These are phyloP conservation scores for Strobilomyces confusus DNA, from an alignment of 768 basidiomycete genomes.

Conservation along the genomic window DNA sequence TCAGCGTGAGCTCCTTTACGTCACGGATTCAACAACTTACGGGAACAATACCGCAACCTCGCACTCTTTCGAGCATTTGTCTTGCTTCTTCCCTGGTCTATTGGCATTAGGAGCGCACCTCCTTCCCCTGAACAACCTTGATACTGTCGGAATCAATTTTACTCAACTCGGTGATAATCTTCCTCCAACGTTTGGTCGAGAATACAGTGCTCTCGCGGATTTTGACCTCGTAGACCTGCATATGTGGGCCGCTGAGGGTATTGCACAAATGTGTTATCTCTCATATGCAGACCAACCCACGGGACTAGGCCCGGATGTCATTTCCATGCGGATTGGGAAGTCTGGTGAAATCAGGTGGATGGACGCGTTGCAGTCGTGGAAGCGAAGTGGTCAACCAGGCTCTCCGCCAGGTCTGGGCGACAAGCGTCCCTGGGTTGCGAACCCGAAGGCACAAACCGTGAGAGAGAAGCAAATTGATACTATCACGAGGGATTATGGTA, in stretches of 20 bases:
- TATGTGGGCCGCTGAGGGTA: slow-evolving; percentile 71
- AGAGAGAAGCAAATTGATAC: slow-evolving; percentile 21
- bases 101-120: slow-evolving; percentile 67
- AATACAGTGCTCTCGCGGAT: slow-evolving; percentile 37
- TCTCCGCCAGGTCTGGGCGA: slow-evolving; percentile 52
- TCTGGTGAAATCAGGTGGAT: slow-evolving; percentile 25
- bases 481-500: slow-evolving; percentile 49
- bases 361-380: slow-evolving; percentile 44
- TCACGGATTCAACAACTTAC: slow-evolving; percentile 46
- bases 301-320: slow-evolving; percentile 63
- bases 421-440: slow-evolving; percentile 27
- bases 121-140: slow-evolving; percentile 53
- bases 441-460: slow-evolving; percentile 16
- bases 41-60: slow-evolving; percentile 34
- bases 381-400: slow-evolving; percentile 40
- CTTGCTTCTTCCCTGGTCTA: slow-evolving; percentile 75
- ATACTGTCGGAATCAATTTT: slow-evolving; percentile 44
- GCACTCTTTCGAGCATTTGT: slow-evolving; percentile 65
- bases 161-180: slow-evolving; percentile 32
- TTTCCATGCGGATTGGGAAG: slow-evolving; percentile 34
- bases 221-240: slow-evolving; percentile 63
- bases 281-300: slow-evolving; percentile 68
- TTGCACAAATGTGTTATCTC: slow-evolving; percentile 67
- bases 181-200: slow-evolving; percentile 19
- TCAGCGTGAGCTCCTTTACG: slow-evolving; percentile 61